Evolutionary conservation across 2,329 filamentous ascomycete species (phyloP), one percentile per base, ranked within the genome.

Genomic region (Zalaria sp.): DNA sequence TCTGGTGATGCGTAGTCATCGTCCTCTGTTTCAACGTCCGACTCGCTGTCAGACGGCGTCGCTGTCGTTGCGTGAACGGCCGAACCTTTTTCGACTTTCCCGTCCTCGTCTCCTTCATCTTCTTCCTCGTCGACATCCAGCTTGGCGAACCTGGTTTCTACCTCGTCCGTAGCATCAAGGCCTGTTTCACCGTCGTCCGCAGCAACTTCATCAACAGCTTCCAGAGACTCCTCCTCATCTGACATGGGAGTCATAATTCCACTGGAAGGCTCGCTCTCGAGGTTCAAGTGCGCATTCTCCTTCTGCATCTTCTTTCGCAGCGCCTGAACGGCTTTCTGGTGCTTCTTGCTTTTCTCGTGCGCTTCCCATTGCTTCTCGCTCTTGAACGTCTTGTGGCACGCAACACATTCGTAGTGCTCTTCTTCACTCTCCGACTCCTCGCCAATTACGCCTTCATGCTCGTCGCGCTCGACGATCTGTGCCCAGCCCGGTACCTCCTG

Each of bases 271-370:
- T 62, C 59, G 4, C 59, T 57, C 25, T 65, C 62, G 29, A 70
- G 51, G 42, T 66, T 55, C 29, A 86, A 59, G 38, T 77, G 69
- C 37, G 69, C 67, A 52, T 88, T 81, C 53, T 98, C 83, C 51
- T 80, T 78, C 51, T 72, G 75, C 87, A 98, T 93, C 57, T 91
- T 80, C 53, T 76, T 73, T 53, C 77, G 78, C 34, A 98, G 63
- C 46, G 87, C 75, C 50, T 88, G 80, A 5, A 95, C 72, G 2
- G 86, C 81, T 57, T 94, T 96, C 46, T 80, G 63, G 54, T 98
- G 91, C 62, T 96, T 98, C 60, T 94, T 98, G 68, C 89, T 96
- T 64, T 82, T 86, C 64, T 95, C 88, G 54, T 98, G 91, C 3
- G 83, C 81, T 53, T 93, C 79, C 47, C 83, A 87, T 56, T 96